Evolutionary conservation across 2,329 filamentous ascomycete genomes (phyloP).

Genomic region (Phyllosticta citrichinensis): DNA sequence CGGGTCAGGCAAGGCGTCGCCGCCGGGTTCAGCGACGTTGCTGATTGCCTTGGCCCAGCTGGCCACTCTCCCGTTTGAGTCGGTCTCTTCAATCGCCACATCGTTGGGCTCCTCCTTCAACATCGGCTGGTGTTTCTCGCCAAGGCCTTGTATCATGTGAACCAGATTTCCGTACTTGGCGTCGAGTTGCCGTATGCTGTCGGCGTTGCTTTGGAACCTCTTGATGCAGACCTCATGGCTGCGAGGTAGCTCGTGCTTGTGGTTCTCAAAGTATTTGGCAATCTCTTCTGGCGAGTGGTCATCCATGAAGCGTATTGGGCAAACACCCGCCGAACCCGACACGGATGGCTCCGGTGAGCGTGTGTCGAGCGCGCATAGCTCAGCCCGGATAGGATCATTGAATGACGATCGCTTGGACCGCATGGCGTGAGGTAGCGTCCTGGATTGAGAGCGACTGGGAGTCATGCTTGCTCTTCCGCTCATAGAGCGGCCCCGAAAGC

Average conservation of each 20-base stretch:
- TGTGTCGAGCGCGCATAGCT: constrained; percentile 32
- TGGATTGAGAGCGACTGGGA: constrained; percentile 30
- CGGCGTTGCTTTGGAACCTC: constrained; percentile 77
- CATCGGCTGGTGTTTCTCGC: constrained; percentile 79
- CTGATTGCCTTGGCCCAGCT: constrained; percentile 77
- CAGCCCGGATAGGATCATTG: constrained; percentile 32
- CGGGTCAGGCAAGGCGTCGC: constrained; percentile 21
- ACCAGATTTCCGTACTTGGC: constrained; percentile 88
- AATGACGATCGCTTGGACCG: constrained; percentile 33
- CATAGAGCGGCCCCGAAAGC: constrained; percentile 31
- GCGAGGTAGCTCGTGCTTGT: constrained; percentile 88
- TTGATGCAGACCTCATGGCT: constrained; percentile 90
- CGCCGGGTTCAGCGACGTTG: constrained; percentile 38
- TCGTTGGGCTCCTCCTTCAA: constrained; percentile 45
- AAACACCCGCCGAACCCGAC: constrained; percentile 45
- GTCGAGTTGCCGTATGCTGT: constrained; percentile 78
- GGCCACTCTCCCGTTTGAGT: constrained; percentile 63
- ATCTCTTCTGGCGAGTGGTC: constrained; percentile 90
- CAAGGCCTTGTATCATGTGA: constrained; percentile 88
- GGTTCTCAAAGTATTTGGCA: constrained; percentile 84
- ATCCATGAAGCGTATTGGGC: constrained; percentile 86
- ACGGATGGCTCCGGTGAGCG: constrained; percentile 36
- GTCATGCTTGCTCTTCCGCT: constrained; percentile 38
- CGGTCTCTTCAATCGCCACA: constrained; percentile 30
- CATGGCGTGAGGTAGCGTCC: constrained; percentile 22